Evolutionary conservation across 192 early-diverging fungal species (phyloP), one percentile per base, ranked within the genome.

Genomic region (Radiomyces spectabilis): DNA sequence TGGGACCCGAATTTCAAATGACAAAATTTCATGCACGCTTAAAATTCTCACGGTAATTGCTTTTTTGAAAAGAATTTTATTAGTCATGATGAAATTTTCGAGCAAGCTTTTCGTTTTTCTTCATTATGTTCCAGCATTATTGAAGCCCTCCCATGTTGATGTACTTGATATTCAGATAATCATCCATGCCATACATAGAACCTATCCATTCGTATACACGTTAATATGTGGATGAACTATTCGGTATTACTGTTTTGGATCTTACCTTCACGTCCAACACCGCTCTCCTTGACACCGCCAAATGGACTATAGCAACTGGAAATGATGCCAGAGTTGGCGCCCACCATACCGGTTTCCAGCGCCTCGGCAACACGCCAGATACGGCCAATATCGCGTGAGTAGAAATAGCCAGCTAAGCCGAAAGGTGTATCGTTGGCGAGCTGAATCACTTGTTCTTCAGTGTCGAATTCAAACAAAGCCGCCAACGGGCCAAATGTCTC

Each of bases 401-500:
- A 95, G 59, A 94, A 86, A 72, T 93, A 94, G 2, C 77, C 87
- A 0, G 94, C 87, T 55, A 96, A 69, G 0, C 94, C 94, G 18
- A 81, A 80, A 3, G 62, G 50, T 5, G 84, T 80, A 53, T 67
- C 67, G 69, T 97, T 97, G 12, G 93, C 93, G 1, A 72, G 52
- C 27, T 71, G 48, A 8, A 95, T 30, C 2, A 91, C 89, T 57
- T 95, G 87, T 1, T 88, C 84, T 50, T 93, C 91, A 13, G 79
- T 79, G 0, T 79, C 55, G 62, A 97, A 97, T 13, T 54, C 71
- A 65, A 79, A 85, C 26, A 97, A 68, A 10, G 77, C 82, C 26
- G 86, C 88, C 22, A 97, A 77, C 5, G 94, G 94, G 6, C 94
- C 94, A 80, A 97, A 97, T 4, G 85, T 87, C 66, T 97, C 94